Evolutionary conservation across 1,139 yeast species (phyloP), one percentile per base, ranked within the genome.

Genomic region (Yamadazyma songkhlaensis): DNA sequence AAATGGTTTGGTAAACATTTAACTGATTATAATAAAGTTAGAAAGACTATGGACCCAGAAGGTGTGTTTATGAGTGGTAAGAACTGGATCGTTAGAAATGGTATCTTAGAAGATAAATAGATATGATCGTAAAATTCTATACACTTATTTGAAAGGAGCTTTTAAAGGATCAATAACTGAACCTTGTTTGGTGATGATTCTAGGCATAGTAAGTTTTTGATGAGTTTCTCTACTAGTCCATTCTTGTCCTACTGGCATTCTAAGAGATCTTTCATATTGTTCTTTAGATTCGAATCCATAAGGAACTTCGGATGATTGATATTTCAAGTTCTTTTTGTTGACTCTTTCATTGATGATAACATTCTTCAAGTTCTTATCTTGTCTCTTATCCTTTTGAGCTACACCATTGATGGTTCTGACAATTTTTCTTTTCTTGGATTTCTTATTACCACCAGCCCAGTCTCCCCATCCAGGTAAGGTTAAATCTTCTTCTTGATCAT

Each of bases 161-260:
- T 80, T 85, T 51, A 92, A 64, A 24, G 98, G 98, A 60, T 89
- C 96, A 48, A 92, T 87, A 37, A 90, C 92, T 41, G 78, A 72
- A 54, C 97, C 97, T 50, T 87, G 89, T 61, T 89, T 89, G 41
- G 87, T 82, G 46, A 87, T 72, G 32, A 92, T 81, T 53, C 87
- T 75, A 33, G 98, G 98, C 79, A 86, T 89, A 42, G 94, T 87
- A 50, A 87, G 67, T 57, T 79, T 79, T 67, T 89, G 96, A 66
- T 87, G 95, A 2, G 95, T 81, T 39, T 80, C 85, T 54, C 89
- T 79, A 9, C 95, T 78, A 4, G 94, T 81, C 97, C 97, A 92
- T 65, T 92, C 96, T 62, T 87, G 95, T 24, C 98, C 98, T 44
- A 92, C 70, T n/a, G 98, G 97, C 89, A 89, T 84, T 56, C 96